Conservation (phyloP, 345 rosid species). For the Gossypium mustelinum region DNA sequence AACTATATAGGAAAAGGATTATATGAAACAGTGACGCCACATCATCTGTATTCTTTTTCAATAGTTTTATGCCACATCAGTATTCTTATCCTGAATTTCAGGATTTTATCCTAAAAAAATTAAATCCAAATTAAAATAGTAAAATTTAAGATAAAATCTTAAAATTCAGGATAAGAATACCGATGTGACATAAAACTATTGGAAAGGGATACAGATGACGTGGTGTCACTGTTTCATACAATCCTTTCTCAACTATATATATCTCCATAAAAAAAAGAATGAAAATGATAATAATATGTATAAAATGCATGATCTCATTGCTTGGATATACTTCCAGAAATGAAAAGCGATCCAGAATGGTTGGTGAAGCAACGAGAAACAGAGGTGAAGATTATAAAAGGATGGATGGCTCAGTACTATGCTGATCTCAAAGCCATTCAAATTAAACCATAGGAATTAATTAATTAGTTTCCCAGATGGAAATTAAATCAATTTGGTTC, state of each 20-base stretch:
- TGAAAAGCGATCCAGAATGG: slow-evolving; percentile 34
- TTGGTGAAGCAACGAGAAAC: slow-evolving; percentile 28
- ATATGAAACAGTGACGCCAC: too few species aligned
- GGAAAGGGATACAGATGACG: too few species aligned
- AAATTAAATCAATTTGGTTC: background rate
- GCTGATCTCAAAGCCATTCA: slow-evolving; percentile 6
- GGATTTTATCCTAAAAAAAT: too few species aligned
- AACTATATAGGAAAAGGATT: background rate
- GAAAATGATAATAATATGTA: background rate
- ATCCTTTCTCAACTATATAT: background rate
- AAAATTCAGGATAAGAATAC: too few species aligned
- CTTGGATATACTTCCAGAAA: slow-evolving; percentile 25
- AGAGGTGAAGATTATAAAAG: slow-evolving; percentile 32
- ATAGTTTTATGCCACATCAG: too few species aligned
- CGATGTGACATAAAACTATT: too few species aligned
- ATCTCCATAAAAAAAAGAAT: background rate
- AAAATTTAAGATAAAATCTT: too few species aligned
- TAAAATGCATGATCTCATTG: slow-evolving; percentile 39
- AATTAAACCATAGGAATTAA: background rate
- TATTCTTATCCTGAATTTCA: too few species aligned
- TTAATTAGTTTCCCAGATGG: background rate
- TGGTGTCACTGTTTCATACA: too few species aligned
- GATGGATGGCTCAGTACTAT: slow-evolving; percentile 35
- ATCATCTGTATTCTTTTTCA: too few species aligned
- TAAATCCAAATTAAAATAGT: too few species aligned